These are phyloP conservation scores for Ceratocystiopsis sp. DNA, from an alignment of 2,329 filamentous ascomycete genomes.

Conservation along the genomic window DNA sequence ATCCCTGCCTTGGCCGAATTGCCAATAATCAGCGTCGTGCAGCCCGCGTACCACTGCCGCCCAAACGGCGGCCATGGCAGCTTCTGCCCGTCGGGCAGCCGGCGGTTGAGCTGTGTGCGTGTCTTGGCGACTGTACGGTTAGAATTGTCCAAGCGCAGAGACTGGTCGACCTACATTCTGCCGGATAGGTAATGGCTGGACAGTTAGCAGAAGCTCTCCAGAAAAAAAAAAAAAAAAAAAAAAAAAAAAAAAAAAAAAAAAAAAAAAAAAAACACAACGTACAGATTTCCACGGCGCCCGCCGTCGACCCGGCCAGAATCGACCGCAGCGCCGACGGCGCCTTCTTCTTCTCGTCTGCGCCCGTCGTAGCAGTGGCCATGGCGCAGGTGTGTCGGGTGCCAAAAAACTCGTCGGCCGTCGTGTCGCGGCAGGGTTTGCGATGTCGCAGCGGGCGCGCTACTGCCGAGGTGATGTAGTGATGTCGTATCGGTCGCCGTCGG, in stretches of 20 bases:
- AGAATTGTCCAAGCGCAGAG: too few species aligned
- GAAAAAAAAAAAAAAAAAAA: too few species aligned
- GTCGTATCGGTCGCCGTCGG: too few species aligned
- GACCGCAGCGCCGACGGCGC: conserved; percentile 69
- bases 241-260: too few species aligned
- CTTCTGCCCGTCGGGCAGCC: conserved; percentile 66
- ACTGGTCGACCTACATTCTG: conserved; percentile 50
- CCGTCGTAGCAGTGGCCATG: background rate
- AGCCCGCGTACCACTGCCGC: conserved; percentile 90
- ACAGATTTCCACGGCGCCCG: conserved; percentile 90
- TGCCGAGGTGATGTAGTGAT: too few species aligned
- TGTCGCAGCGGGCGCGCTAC: too few species aligned
- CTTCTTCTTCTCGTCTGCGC: conserved; percentile 19
- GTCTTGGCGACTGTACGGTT: conserved; percentile 66
- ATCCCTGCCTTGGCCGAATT: conserved; percentile 95
- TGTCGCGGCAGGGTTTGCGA: too few species aligned
- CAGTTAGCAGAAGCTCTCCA: conserved; percentile 11
- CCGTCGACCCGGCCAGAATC: conserved; percentile 81
- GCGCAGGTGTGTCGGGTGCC: too few species aligned
- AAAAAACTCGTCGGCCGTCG: too few species aligned
- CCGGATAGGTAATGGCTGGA: conserved; percentile 72
- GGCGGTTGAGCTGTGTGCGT: conserved; percentile 77
- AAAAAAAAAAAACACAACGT: conserved; percentile 11
- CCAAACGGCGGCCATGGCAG: conserved; percentile 92
- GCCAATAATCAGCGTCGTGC: conserved; percentile 89